Percentiles rank a stretch among this genome's conserved stretches.
These are phyloP conservation scores for Talaromyces sp. DNA, from an alignment of 2,329 filamentous ascomycete genomes.

Conservation along the genomic window DNA sequence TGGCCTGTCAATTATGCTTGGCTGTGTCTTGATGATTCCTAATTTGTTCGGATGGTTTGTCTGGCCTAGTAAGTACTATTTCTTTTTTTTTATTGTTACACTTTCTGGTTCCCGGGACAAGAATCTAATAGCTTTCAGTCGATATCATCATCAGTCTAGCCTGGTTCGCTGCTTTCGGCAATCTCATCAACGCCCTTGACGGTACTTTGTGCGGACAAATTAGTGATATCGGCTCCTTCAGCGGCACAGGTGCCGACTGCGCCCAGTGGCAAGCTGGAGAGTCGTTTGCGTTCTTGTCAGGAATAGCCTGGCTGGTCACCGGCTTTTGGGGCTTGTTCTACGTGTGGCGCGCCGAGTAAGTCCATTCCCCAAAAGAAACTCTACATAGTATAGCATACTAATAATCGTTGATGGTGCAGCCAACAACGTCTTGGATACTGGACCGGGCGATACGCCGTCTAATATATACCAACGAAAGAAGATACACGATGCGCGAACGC, in stretches of 20 bases:
- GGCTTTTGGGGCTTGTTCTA: slow-evolving; percentile 6
- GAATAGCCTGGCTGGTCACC: slow-evolving; percentile 60
- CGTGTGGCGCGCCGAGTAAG: slow-evolving; percentile 12
- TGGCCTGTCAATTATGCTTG: slow-evolving; percentile 63
- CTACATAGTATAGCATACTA: neutral
- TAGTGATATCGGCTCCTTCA: slow-evolving; percentile 52
- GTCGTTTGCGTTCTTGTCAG: slow-evolving; percentile 67
- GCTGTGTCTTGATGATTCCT: slow-evolving; percentile 68
- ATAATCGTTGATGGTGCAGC: neutral
- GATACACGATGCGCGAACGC: neutral
- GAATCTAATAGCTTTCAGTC: slow-evolving; percentile 27
- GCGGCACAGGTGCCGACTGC: slow-evolving; percentile 48
- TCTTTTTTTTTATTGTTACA: neutral
- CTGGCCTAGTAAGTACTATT: slow-evolving; percentile 50
- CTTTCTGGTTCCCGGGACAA: neutral
- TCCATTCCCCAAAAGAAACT: neutral
- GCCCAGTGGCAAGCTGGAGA: slow-evolving; percentile 66
- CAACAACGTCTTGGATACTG: slow-evolving; percentile 1
- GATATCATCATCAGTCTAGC: slow-evolving; percentile 64
- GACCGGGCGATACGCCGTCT: neutral
- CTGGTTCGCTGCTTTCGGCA: slow-evolving; percentile 67
- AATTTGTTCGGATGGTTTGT: slow-evolving; percentile 63
- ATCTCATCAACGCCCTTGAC: slow-evolving; percentile 56
- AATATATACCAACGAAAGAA: neutral
- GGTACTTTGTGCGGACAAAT: slow-evolving; percentile 45